Conservation (phyloP, 257 asterid genomes). For the Buddleja alternifolia region DNA sequence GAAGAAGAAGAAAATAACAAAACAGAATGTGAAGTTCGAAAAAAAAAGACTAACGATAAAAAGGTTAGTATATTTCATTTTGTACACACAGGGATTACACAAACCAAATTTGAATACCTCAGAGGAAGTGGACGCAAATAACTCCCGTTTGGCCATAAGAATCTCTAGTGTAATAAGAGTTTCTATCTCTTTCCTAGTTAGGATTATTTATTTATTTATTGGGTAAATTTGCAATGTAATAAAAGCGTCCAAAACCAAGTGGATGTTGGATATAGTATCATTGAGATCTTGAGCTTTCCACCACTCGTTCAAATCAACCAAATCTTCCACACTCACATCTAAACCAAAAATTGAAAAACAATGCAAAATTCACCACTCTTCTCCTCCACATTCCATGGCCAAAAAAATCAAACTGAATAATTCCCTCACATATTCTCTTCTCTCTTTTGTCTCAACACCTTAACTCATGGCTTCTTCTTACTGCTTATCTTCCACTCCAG, state of each 20-base stretch:
- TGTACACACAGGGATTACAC: no score
- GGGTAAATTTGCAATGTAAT: slow-evolving; percentile 7
- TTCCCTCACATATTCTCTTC: slow-evolving; percentile 36
- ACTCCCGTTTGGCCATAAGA: no score
- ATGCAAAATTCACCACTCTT: slow-evolving; percentile 29
- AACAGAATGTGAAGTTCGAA: no score
- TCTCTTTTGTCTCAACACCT: slow-evolving; percentile 20
- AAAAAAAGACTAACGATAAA: no score
- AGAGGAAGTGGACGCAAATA: no score
- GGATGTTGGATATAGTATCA: slow-evolving; percentile 19
- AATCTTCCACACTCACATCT: slow-evolving; percentile 41
- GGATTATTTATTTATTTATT: background rate
- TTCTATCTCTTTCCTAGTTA: background rate
- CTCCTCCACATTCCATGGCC: slow-evolving; percentile 53
- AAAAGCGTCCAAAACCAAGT: background rate
- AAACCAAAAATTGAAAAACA: slow-evolving; percentile 16
- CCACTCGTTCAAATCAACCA: slow-evolving; percentile 56
- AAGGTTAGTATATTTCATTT: no score
- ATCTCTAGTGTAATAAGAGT: background rate
- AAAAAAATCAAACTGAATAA: slow-evolving; percentile 43
- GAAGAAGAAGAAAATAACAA: no score
- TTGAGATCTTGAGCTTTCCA: slow-evolving; percentile 33
- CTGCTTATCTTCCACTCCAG: slow-evolving; percentile 52
- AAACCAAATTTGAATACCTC: no score
- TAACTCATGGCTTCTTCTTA: slow-evolving; percentile 64